These are phyloP conservation scores for Polytrichum commune DNA, from an alignment of 225 moss, liverwort and hornwort species.

Conservation along the genomic window DNA sequence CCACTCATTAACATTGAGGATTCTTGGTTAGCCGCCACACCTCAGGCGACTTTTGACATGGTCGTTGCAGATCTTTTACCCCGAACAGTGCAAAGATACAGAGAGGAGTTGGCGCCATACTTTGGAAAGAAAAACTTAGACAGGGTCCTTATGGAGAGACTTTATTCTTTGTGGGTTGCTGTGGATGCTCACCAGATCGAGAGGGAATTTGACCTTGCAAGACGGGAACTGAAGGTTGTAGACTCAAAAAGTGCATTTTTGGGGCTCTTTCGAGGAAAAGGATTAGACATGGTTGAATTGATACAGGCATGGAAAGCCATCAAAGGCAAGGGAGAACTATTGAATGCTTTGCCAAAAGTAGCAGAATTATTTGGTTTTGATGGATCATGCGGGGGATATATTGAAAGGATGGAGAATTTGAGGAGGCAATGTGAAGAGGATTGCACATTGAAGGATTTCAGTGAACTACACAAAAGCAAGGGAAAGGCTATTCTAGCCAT, in stretches of 20 bases:
- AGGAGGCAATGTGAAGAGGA: constrained; percentile 27
- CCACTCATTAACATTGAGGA: constrained; percentile 19
- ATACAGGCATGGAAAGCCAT: constrained; percentile 63
- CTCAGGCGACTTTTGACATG: constrained; percentile 28
- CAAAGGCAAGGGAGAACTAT: constrained; percentile 32
- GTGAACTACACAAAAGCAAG: constrained; percentile 33
- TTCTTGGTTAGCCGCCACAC: constrained; percentile 12
- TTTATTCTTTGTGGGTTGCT: constrained; percentile 38
- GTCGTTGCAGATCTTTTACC: constrained; percentile 36
- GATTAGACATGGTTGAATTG: constrained; percentile 40
- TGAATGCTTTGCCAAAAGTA: constrained; percentile 45
- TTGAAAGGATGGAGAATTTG: constrained; percentile 28
- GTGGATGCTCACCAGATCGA: constrained; percentile 37
- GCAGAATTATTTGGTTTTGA: constrained; percentile 45
- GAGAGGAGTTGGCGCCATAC: constrained; percentile 45
- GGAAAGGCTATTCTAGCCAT: constrained; percentile 35
- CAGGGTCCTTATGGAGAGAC: constrained; percentile 41
- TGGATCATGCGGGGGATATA: constrained; percentile 36
- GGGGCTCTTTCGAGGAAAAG: constrained; percentile 30
- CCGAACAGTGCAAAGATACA: constrained; percentile 24
- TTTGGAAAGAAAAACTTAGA: constrained; percentile 36
- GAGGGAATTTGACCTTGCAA: constrained; percentile 44
- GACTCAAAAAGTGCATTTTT: constrained; percentile 20
- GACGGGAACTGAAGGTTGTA: constrained; percentile 28
- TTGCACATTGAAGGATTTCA: constrained; percentile 49